phyloP scores from a whole-genome alignment of 2,329 filamentous ascomycete genomes.

The Arthrinium phaeospermum region DNA sequence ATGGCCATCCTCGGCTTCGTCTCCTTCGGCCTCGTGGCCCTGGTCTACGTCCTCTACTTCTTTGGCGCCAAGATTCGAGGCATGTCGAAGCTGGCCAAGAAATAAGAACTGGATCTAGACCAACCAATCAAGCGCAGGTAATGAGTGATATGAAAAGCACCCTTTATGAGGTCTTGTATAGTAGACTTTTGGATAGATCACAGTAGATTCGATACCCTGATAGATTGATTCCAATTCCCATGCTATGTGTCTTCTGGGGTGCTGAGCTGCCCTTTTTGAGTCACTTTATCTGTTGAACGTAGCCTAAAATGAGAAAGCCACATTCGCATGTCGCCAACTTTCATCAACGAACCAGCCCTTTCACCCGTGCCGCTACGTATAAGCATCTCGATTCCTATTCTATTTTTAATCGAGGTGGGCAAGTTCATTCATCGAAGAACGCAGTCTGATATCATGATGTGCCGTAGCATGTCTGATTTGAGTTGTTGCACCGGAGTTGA shows the following conservation, averaged over 20 bases:
- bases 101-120: neutral
- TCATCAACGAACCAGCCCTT: no score
- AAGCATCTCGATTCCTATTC: no score
- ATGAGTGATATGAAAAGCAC: neutral
- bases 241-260: neutral
- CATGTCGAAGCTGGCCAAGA: slow-evolving; percentile 43
- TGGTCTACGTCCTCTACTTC: slow-evolving; percentile 49
- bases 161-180: slow-evolving; percentile 12
- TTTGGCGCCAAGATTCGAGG: slow-evolving; percentile 41
- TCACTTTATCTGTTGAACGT: no score
- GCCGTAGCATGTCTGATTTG: no score
- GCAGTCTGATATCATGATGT: no score
- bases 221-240: neutral
- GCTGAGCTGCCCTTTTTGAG: neutral
- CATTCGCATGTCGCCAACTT: no score
- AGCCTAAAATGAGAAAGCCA: no score
- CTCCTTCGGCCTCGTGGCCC: slow-evolving; percentile 43
- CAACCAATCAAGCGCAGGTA: neutral
- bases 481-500: no score
- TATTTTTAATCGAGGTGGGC: no score
- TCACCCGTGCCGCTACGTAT: no score
- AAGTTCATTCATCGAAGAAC: no score
- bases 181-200: neutral
- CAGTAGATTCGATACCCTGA: slow-evolving; percentile 14
- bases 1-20: slow-evolving; percentile 48